Percentiles rank a stretch among this genome's conserved stretches.
Conservation (phyloP, 345 rosid genomes). For the Syzygium aromaticum region DNA sequence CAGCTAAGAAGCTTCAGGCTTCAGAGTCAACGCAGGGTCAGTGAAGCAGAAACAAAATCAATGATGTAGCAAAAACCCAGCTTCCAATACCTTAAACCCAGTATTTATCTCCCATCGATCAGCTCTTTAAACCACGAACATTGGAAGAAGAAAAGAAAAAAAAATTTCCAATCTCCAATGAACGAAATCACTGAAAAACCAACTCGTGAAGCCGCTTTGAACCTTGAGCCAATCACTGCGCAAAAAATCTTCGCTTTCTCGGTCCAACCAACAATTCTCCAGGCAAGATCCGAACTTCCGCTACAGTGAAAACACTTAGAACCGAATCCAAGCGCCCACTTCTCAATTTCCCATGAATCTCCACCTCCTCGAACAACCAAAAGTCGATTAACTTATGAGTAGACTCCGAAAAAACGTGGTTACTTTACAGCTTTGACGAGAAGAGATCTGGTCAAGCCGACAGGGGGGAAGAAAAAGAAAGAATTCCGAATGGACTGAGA, state of each 20-base stretch:
- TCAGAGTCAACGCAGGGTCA: constrained; percentile 5
- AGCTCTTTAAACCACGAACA: background rate
- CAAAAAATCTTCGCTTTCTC: background rate
- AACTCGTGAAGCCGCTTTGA: background rate
- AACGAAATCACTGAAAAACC: background rate
- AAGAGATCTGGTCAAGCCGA: constrained; percentile 9
- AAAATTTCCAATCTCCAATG: background rate
- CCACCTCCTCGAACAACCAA: background rate
- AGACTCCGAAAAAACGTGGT: background rate
- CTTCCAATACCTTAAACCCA: background rate
- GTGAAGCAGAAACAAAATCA: constrained; percentile 2
- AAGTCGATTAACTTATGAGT: background rate
- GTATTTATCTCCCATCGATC: background rate
- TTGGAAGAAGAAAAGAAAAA: background rate
- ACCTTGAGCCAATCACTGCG: constrained; percentile 16
- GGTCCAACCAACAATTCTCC: constrained; percentile 1
- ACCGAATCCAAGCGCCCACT: background rate
- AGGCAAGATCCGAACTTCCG: constrained; percentile 31
- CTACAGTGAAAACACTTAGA: background rate
- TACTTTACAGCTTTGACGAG: background rate
- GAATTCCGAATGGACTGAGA: background rate
- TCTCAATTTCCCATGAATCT: background rate
- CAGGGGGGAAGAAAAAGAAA: constrained; percentile 5
- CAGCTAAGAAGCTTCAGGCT: background rate
- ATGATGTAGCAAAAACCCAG: background rate